Base-by-base conservation (phyloP, 306 rosid species). In the Carpinus fangiana region DNA sequence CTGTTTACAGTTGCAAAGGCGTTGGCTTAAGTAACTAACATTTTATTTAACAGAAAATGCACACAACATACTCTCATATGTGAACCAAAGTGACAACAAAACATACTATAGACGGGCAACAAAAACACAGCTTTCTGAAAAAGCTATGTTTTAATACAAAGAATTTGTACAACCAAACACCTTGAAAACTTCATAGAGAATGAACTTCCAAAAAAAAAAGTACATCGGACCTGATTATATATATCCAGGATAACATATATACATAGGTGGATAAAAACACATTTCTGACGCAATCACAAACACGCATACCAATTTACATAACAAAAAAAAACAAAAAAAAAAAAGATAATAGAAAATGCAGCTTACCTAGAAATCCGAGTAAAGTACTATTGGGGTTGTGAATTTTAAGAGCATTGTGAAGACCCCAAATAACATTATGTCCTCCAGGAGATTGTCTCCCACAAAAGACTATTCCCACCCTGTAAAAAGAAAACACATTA, bases 371-470 rank as follows among this genome's bases (percentile, higher is more conserved):
- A 83, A 95, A 95, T 84, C 99, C 99, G 79, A 93, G 90, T 68
- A 95, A 88, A 75, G 82, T 84, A 82, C 80, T 95, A 12, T 64
- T 81, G n/a, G 90, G 85, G 82, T 95, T 95, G 91, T 91, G 97
- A 77, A 82, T 76, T 86, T 93, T 91, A 70, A 95, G 94, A 73
- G 99, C 98, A 20, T 70, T 57, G 64, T 80, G 86, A 80, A 93
- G 98, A 61, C 99, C 99, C 99, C 99, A 95, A 12, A 93, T 86
- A 71, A 93, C 97, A 79, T 95, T 95, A 87, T 95, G 99, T 55
- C 99, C 99, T 68, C 99, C 99, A 52, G 99, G 99, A 76, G 99
- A 95, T 82, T 95, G 99, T 81, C 99, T 90, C 46, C 99, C 99
- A 80, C 96, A 90, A 73, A 95, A 95, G 81, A 95, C 96, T 80